Evolutionary conservation across 2,329 filamentous ascomycete species (phyloP), one percentile per base, ranked within the genome.

Genomic region (Epichloe scottii): DNA sequence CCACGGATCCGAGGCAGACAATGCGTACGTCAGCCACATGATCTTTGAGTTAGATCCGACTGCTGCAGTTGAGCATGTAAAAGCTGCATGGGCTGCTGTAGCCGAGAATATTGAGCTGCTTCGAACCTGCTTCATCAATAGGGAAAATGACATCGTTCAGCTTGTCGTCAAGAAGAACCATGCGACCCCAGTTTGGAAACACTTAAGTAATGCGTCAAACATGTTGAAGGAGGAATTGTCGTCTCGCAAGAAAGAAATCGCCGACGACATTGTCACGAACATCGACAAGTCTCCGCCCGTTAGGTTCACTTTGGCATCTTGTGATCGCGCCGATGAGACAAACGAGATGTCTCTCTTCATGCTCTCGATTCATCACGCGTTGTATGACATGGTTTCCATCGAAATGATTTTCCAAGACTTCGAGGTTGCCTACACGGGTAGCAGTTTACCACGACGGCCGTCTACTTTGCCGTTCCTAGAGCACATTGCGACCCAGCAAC

Each of bases 341-440:
- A 33, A 17, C 11, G 21, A 35, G 17, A 2, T n/a, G 61, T 12
- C 64, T 14, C 52, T 67, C 4, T 58, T 62, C 35, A 59, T 56
- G 50, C 50, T 68, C 14, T 60, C 63, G 4, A 62, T 68, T n/a
- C 64, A 68, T 48, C 66, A 69, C 45, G 57, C 63, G 14, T 59
- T 69, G 2, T 69, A 68, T 48, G 66, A 69, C 51, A 63, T 58
- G 6, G 60, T 63, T 35, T 65, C 65, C 1, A 58, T 69, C 15
- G 52, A 57, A 1, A 59, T 68, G 60, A 49, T 68, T 30, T 46
- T 68, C 30, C 57, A 63, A 3, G 65, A 68, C 19, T 57, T 67
- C 46, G 56, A 60, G 10, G 47, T 54, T 3, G 55, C 57, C 4
- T 68, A 68, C 53, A 6, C 56, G 61, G 11, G 57, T 56, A 46